Conservation (phyloP, 805 yeast genomes). For the Metschnikowia lachancei region DNA sequence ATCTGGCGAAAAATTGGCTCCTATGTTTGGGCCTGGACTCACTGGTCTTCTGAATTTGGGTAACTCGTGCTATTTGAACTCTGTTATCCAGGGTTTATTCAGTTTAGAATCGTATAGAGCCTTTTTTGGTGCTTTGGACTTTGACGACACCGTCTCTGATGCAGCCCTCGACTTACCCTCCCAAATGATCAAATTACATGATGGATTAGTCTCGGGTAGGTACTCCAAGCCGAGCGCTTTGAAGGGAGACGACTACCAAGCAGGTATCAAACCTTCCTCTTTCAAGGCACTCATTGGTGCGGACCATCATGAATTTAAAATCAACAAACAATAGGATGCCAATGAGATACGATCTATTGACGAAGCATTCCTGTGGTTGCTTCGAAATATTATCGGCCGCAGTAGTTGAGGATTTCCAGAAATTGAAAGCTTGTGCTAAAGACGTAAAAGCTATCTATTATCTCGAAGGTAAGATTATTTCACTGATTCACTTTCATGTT, state of each 20-base stretch:
- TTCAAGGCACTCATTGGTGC: slow-evolving; percentile 77
- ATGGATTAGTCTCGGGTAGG: slow-evolving; percentile 73
- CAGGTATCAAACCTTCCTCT: slow-evolving; percentile 73
- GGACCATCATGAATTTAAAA: slow-evolving; percentile 76
- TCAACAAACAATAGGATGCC: slow-evolving; percentile 93
- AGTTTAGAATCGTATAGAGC: slow-evolving; percentile 38
- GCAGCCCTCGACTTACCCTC: slow-evolving; percentile 67
- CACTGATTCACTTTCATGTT: too few species aligned
- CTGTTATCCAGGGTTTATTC: slow-evolving; percentile 73
- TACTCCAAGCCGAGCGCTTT: slow-evolving; percentile 57
- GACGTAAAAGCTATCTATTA: too few species aligned
- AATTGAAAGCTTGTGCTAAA: too few species aligned
- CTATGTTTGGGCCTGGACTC: slow-evolving; percentile 70
- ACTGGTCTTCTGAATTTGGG: slow-evolving; percentile 91
- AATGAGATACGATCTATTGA: too few species aligned
- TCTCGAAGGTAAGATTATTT: too few species aligned
- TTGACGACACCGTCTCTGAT: slow-evolving; percentile 32
- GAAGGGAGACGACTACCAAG: slow-evolving; percentile 54
- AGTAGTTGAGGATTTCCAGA: too few species aligned
- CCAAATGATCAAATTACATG: slow-evolving; percentile 75
- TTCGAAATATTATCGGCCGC: too few species aligned
- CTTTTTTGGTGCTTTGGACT: slow-evolving; percentile 36
- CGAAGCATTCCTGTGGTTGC: too few species aligned
- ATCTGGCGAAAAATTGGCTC: slow-evolving; percentile 60
- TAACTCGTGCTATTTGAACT: slow-evolving; percentile 86